phyloP scores from a whole-genome alignment of 768 basidiomycete species.

The Hydnum rufescens region DNA sequence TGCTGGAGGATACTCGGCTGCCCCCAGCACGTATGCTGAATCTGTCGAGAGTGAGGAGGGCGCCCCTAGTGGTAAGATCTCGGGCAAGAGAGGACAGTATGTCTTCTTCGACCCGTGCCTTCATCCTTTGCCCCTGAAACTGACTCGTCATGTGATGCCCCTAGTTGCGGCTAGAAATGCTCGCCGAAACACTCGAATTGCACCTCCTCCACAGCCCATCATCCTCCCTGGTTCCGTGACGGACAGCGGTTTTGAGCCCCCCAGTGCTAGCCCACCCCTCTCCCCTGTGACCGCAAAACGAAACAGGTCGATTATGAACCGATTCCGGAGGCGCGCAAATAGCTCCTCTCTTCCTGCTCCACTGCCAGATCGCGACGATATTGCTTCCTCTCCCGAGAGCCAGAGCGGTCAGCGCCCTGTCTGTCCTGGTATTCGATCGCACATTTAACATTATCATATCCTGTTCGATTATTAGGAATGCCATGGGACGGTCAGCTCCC shows the following conservation, averaged over 20 bases:
- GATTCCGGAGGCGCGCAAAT: constrained; percentile 58
- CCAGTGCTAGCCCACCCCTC: neutral
- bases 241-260: neutral
- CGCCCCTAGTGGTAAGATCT: constrained; percentile 8
- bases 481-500: neutral
- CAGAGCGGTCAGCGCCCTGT: neutral
- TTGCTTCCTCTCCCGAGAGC: neutral
- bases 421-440: neutral
- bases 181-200: neutral
- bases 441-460: neutral
- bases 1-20: constrained; percentile 30
- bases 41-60: neutral
- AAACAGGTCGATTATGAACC: constrained; percentile 68
- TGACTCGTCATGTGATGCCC: constrained; percentile 24
- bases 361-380: neutral
- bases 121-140: neutral
- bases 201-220: constrained; percentile 68
- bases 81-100: neutral
- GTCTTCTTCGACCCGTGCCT: neutral
- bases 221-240: constrained; percentile 33
- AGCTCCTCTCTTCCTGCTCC: neutral
- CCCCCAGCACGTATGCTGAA: constrained; percentile 26
- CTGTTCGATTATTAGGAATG: neutral
- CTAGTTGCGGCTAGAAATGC: constrained; percentile 15
- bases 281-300: constrained; percentile 25